Conservation (phyloP, 2,329 filamentous ascomycete genomes). For the Arthrobotrys musiformis region DNA sequence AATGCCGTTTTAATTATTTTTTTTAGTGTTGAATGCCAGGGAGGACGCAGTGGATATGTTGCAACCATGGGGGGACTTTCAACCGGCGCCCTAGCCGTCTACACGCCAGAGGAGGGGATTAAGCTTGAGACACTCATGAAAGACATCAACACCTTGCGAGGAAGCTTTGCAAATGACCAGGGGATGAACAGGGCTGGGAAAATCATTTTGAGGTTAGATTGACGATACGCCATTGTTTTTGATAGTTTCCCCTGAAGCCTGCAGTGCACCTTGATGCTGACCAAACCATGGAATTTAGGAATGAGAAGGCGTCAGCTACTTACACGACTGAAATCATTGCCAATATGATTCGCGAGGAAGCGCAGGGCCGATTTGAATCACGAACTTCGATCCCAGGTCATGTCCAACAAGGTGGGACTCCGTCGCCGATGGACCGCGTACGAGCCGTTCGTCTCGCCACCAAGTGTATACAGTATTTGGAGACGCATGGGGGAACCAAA, state of each 20-base stretch:
- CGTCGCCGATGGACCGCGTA: constrained; percentile 94
- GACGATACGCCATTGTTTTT: too few relatives aligned
- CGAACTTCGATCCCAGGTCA: constrained; percentile 91
- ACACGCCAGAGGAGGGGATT: constrained; percentile 96
- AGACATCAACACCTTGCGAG: constrained; percentile 88
- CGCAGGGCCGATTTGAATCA: constrained; percentile 89
- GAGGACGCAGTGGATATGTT: constrained; percentile 91
- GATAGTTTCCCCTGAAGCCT: background rate
- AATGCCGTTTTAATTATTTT: background rate
- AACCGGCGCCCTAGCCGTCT: constrained; percentile 92
- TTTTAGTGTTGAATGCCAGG: constrained; percentile 86
- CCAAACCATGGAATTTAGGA: constrained; percentile 63
- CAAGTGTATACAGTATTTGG: constrained; percentile 91
- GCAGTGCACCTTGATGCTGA: background rate
- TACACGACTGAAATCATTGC: constrained; percentile 94
- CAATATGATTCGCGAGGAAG: constrained; percentile 93
- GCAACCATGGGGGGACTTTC: constrained; percentile 88
- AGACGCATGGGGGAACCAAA: constrained; percentile 76
- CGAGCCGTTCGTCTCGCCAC: constrained; percentile 91
- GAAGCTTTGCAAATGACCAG: constrained; percentile 84
- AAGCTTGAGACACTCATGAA: constrained; percentile 89
- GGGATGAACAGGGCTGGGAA: constrained; percentile 91
- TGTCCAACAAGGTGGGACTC: constrained; percentile 92
- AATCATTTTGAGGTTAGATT: constrained; percentile 74
- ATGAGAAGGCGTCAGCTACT: constrained; percentile 89